A percentile compares a stretch with the other conserved stretches of the same genome.
These are phyloP conservation scores for Metrosideros polymorpha DNA, from an alignment of 441 rosid species.

Conservation along the genomic window DNA sequence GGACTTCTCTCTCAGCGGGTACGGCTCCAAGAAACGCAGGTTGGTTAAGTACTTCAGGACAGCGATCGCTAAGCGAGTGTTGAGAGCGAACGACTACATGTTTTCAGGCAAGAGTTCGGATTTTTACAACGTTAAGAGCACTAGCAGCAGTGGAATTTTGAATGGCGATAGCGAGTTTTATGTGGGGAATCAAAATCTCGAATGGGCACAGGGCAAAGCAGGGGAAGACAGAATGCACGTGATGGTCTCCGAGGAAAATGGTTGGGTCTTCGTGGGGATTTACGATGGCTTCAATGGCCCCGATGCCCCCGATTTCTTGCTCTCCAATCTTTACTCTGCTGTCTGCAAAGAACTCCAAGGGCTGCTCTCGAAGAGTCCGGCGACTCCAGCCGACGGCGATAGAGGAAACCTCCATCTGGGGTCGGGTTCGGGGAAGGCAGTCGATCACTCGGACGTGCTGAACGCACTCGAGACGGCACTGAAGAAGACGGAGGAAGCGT, in stretches of 20 bases:
- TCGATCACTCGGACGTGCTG: constrained; percentile 32
- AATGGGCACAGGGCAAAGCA: constrained; percentile 74
- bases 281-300: constrained; percentile 71
- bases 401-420: constrained; percentile 3
- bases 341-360: constrained; percentile 44
- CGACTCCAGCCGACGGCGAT: neutral
- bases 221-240: constrained; percentile 74
- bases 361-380: constrained; percentile 21
- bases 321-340: constrained; percentile 36
- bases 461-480: constrained; percentile 41
- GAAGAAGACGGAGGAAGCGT: constrained; percentile 54
- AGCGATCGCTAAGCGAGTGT: constrained; percentile 9
- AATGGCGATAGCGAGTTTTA: constrained; percentile 24
- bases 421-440: neutral
- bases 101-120: constrained; percentile 8
- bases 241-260: constrained; percentile 46
- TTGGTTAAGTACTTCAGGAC: constrained; percentile 16
- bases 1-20: constrained; percentile 22
- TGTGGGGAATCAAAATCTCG: constrained; percentile 28
- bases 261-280: constrained; percentile 68
- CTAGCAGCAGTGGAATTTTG: constrained; percentile 14
- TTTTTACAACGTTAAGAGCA: neutral
- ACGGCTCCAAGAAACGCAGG: constrained; percentile 5
- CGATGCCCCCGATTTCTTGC: constrained; percentile 59
- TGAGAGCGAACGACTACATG: constrained; percentile 8